These are phyloP conservation scores for Rusavskia elegans DNA, from an alignment of 495 filamentous ascomycete genomes.

Conservation along the genomic window DNA sequence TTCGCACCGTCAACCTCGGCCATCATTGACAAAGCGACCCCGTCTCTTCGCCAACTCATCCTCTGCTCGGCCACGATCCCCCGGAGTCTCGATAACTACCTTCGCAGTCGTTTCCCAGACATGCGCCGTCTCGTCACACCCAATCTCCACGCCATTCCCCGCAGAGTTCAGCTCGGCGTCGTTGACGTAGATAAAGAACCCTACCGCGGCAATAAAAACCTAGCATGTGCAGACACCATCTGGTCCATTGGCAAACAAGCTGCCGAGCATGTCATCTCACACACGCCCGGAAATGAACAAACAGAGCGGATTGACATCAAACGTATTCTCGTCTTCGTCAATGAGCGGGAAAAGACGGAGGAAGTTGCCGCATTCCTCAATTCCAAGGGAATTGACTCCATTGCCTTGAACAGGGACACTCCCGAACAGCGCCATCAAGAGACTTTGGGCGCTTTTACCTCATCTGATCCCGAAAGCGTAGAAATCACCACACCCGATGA, in stretches of 20 bases:
- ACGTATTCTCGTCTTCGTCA: conserved; percentile 91
- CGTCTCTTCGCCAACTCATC: conserved; percentile 74
- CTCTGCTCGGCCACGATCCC: conserved; percentile 96
- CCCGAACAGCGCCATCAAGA: conserved; percentile 54
- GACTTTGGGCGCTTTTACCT: conserved; percentile 63
- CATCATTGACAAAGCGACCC: conserved; percentile 60
- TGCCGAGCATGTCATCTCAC: conserved; percentile 4
- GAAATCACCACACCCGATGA: conserved; percentile 4
- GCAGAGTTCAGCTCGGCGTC: conserved; percentile 84
- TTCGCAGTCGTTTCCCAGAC: conserved; percentile 67
- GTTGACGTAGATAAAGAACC: conserved; percentile 80
- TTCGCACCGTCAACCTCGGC: conserved; percentile 69
- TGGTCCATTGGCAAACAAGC: conserved; percentile 81
- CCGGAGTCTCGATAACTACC: conserved; percentile 63
- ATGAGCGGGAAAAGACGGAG: conserved; percentile 77
- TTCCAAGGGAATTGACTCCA: conserved; percentile 74
- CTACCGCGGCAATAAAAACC: conserved; percentile 74
- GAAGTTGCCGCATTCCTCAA: conserved; percentile 66
- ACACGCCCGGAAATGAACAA: background rate
- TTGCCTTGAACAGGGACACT: conserved; percentile 69
- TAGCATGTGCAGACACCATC: conserved; percentile 88
- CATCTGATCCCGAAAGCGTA: background rate
- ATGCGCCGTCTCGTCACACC: conserved; percentile 78
- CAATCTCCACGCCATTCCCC: conserved; percentile 87
- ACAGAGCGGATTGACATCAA: conserved; percentile 44